Evolutionary conservation across 495 filamentous ascomycete species (phyloP), one percentile per base, ranked within the genome.

Genomic region (Pyrenula massariospora): DNA sequence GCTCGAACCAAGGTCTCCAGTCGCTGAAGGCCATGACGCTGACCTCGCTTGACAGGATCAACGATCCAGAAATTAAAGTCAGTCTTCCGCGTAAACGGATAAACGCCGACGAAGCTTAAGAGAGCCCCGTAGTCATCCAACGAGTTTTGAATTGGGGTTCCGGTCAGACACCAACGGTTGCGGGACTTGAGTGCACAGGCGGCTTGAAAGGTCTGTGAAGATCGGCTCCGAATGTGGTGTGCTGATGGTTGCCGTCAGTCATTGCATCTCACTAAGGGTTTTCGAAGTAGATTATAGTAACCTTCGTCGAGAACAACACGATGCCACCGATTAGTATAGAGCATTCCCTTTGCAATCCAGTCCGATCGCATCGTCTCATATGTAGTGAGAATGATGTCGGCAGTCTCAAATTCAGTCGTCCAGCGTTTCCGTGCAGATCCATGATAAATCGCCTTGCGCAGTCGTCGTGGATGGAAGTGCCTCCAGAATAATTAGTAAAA

Each of bases 131-230:
- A 57, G 48, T 65, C 63, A 12, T 52, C 59, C 2, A 64, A 42
- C 11, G 49, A 48, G 48, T 66, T 66, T 25, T 66, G 63, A 20
- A 66, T 66, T 12, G 61, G 63, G 24, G 63, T 66, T 12, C 63
- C 63, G 5, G 61, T 60, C 12, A 66, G 50, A 51, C 62, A 63
- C 63, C 63, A 66, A 25, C 62, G 57, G 23, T 52, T 31, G 42
- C 54, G 54, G 24, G 61, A 55, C 1, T 25, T 24, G 2, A 63
- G 50, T 25, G 54, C 57, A 49, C 52, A 54, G 2, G 54, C 59
- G 11, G 61, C 58, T n/a, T 24, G 25, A 52, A 58, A 59, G 3
- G 2, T 51, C 25, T 59, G 51, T 19, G 57, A 59, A 1, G 24
- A 58, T 22, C 57, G 24, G 15, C 50, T 58, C n/a, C 57, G 23